Evolutionary conservation across 371 early-diverging fungal genomes (phyloP).

Genomic region (Choanephora cucurbitarum): DNA sequence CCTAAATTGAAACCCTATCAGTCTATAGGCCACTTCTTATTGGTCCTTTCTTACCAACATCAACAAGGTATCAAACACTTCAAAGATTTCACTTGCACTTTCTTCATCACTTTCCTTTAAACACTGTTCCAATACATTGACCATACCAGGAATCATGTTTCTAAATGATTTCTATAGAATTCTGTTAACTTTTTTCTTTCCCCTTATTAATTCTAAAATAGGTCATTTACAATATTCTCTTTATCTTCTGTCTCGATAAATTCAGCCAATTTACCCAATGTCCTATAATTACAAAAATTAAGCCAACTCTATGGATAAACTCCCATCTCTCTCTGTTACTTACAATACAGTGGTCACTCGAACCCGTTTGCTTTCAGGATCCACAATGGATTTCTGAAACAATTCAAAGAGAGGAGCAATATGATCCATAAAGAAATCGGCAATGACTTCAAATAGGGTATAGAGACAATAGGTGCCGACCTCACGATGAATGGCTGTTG

Average conservation of each 20-base stretch:
- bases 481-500: constrained; percentile 78
- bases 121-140: constrained; percentile 76
- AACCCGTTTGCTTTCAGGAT: constrained; percentile 82
- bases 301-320: no score
- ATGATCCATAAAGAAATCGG: constrained; percentile 71
- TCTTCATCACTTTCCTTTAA: constrained; percentile 72
- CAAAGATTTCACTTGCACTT: constrained; percentile 75
- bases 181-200: background rate
- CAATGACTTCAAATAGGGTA: constrained; percentile 81
- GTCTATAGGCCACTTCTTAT: no score
- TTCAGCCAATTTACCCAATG: constrained; percentile 85
- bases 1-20: constrained; percentile 43
- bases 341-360: constrained; percentile 76
- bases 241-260: constrained; percentile 75
- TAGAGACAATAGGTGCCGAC: constrained; percentile 83
- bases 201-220: background rate
- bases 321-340: no score
- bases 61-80: constrained; percentile 80
- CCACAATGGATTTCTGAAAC: constrained; percentile 73
- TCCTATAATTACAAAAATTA: constrained; percentile 37
- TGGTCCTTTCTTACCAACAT: constrained; percentile 45
- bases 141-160: constrained; percentile 80
- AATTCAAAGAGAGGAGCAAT: constrained; percentile 69
- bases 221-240: constrained; percentile 61
- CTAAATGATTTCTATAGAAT: constrained; percentile 58